A percentile compares a stretch with the other conserved stretches of the same genome.
These are phyloP conservation scores for Chamaenerion angustifolium DNA, from an alignment of 345 rosid genomes.

Conservation along the genomic window DNA sequence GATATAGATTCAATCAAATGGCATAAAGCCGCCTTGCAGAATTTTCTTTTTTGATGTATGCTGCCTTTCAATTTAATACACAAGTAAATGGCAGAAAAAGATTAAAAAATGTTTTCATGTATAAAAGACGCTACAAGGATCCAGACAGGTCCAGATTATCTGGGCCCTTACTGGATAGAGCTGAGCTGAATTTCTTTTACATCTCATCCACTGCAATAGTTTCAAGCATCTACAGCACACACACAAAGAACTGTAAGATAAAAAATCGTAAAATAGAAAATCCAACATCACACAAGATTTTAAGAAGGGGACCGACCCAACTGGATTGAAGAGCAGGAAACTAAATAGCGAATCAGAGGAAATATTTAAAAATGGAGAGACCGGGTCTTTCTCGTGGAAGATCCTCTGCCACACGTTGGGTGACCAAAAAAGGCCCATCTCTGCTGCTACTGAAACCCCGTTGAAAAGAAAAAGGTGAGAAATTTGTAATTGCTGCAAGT, in stretches of 20 bases:
- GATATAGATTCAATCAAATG: constrained; percentile 4
- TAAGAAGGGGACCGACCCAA: not conserved
- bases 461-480: too few species aligned
- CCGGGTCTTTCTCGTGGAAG: constrained; percentile 4
- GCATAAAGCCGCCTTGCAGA: constrained; percentile 2
- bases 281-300: not conserved
- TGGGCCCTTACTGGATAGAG: not conserved
- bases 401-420: too few species aligned
- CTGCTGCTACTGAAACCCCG: too few species aligned
- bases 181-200: not conserved
- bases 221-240: too few species aligned
- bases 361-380: not conserved
- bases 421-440: too few species aligned
- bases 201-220: not conserved
- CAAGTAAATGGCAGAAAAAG: not conserved
- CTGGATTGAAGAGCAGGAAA: not conserved
- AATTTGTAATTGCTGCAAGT: too few species aligned
- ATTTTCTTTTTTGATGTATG: too few species aligned
- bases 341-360: not conserved
- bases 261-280: too few species aligned
- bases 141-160: not conserved
- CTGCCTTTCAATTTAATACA: constrained; percentile 1
- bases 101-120: not conserved
- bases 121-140: too few species aligned
- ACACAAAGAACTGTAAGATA: too few species aligned